Evolutionary conservation across 169 alveolate genomes (phyloP), one percentile per base, ranked within the genome.

Genomic region (Amoebophrya sp.): DNA sequence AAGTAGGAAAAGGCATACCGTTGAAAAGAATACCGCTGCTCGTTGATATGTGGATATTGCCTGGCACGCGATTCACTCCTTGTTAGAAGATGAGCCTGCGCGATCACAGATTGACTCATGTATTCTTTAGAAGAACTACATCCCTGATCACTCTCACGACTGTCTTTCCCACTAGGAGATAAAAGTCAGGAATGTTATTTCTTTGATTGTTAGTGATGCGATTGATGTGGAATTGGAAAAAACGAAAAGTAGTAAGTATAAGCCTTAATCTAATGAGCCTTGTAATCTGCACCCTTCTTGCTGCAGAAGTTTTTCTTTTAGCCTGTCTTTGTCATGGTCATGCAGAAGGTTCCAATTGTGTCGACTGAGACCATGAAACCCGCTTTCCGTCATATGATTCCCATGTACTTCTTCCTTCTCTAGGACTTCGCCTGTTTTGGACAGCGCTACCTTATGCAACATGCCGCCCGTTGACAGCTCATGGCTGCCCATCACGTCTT

Each of bases 321-420:
- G 18, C 83, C n/a, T 29, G 26, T 65, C 83, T 65, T 26, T 65
- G 83, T 65, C 83, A 0, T 6, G 12, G 3, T 65, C 38, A 26
- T 65, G 83, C 83, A 65, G 83, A 1, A 65, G 3, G 83, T 65
- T 65, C 83, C 83, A 65, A 26, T 65, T 65, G 83, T 65, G 83
- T 1, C 83, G 83, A 26, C 33, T 6, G 83, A 65, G 83, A 0
- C 83, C 83, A 36, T 65, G 83, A 26, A 65, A 65, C n/a, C n/a
- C n/a, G 83, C 38, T 6, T 18, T 65, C 83, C 2, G 36, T 26
- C 36, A 65, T 6, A 36, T 65, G 83, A 36, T 65, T 65, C n/a
- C 83, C 83, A 36, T 65, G 83, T 36, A 65, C 83, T 36, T 65
- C 83, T 26, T 65, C 83, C 83, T 36, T 29, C 3, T 26, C 26